Base-by-base conservation (phyloP, 768 basidiomycete genomes). In the Botryobasidium botryosum region DNA sequence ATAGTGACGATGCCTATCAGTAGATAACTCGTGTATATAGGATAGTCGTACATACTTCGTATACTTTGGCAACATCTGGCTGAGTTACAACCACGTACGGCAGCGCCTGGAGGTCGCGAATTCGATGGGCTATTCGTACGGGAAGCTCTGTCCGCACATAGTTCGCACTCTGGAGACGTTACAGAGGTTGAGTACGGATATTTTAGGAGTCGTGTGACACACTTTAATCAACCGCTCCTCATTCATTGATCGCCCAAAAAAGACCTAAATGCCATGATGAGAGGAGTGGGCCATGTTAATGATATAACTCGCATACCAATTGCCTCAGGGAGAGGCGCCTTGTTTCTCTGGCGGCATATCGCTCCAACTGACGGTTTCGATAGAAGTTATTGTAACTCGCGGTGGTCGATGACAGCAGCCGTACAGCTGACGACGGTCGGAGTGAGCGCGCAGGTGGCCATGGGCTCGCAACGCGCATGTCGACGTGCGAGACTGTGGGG, bases 81-180 rank as follows among this genome's bases (percentile, higher is more conserved):
- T 87, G 79, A 4, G 79, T 84, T 24, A 88, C 85, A 6, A 87
- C 85, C 18, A 81, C 72, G 55, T 82, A 88, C 3, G 88, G 87
- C 38, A 92, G 65, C 1, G 75, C 66, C 61, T 92, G 88, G 53
- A 92, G 66, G 55, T 92, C 88, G 46, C 83, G 74, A 48, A 91
- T 62, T 38, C 88, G 72, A 59, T 91, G 87, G 3, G 86, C 79
- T 54, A 90, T 81, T 29, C 87, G 75, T 12, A 87, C 75, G 7
- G 88, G 87, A 5, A 92, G 62, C 56, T 92, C 87, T 4, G 81
- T 82, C 42, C 86, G 75, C 35, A 92, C 84, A 61, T 88, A 86
- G 58, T 88, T 88, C 43, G 83, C 86, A 51, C 81, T 85, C 85
- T 88, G 41, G 20, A 32, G n/a, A 23, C 15, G 29, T 21, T 24